Evolutionary conservation across 805 yeast species (phyloP), one percentile per base, ranked within the genome.

Genomic region (Nakazawaea molendinolei): DNA sequence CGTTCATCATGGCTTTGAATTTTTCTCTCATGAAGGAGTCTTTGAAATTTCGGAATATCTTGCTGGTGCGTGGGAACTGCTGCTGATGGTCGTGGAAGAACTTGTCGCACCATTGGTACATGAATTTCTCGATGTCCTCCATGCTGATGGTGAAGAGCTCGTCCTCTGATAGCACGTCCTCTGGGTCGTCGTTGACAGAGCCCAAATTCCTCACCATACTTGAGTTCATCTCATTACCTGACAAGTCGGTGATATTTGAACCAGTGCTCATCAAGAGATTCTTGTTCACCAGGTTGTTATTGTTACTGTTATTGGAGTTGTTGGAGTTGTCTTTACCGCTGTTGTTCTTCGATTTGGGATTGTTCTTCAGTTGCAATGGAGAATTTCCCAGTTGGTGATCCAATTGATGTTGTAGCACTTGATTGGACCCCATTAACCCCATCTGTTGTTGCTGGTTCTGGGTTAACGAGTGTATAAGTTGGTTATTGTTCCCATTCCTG

Each of bases 21-120:
- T 55, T 56, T 33, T 58, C 63, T 27, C 55, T 54, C 53, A 57
- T 50, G 38, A 58, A 58, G 30, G 48, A 49, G 15, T 45, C 40
- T 34, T 55, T 56, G 41, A 57, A 54, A 15, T 40, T 36, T 21
- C 58, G 53, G 32, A 58, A 56, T 2, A 55, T 23, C 22, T 46
- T 50, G 21, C 44, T 49, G 1, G 61, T 51, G 41, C 52, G 46
- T n/a, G 42, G 38, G 33, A 57, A 57, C 5, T 44, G 46, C 17
- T 27, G 37, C 23, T 44, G 43, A 38, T 49, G 48, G 20, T 53
- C 52, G 16, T 34, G 29, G 36, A 58, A 57, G 39, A 58, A 58
- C 18, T 50, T 40, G 27, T 55, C 60, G 5, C 57, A 51, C 41
- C 53, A 55, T 9, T 56, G 49, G 38, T 53, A 58, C 18, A 58